Evolutionary conservation across 352 stramenopile genomes (phyloP), one percentile per base, ranked within the genome.

Genomic region (Blastocystis hominis): DNA sequence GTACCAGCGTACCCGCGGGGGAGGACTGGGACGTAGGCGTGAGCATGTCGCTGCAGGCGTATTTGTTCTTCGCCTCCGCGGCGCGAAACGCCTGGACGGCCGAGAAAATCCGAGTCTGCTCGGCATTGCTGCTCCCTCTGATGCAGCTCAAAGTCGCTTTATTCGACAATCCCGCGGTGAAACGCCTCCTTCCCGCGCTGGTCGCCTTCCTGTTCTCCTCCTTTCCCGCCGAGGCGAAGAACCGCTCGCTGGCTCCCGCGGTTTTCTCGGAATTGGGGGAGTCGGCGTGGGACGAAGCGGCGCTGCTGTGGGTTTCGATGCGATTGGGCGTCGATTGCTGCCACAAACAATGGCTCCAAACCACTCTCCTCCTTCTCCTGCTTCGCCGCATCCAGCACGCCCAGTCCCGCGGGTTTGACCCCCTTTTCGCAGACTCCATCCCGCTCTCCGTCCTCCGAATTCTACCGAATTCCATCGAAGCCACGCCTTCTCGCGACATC

Each of bases 11-110:
- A 75, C 5, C 5, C n/a, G 34, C 13, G 40, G 42, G n/a, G 10
- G 17, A 47, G 20, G 64, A n/a, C 13, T 34, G n/a, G n/a, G 7
- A 47, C 24, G 3, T 24, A 75, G 64, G 64, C 9, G 47, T 80
- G 9, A n/a, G 40, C 7, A 80, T 80, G 70, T 80, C 70, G 3
- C 47, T 80, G 2, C 38, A 80, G 30, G 70, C 70, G 24, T 66
- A 42, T 63, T 56, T 59, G 13, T 63, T 80, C 24, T 17, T 46
- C 13, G n/a, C 20, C 24, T 30, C 24, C 24, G 0, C 70, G 44
- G 7, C 34, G 36, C 13, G 9, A 44, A 17, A 76, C 53, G 13
- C 0, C 62, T 6, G 38, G 44, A 15, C 9, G 30, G 24, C 24
- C 34, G 62, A 30, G 24, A 30, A 30, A 30, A 30, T 30, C 24